Evolutionary conservation across 1,284 basidiomycete genomes (phyloP).

Genomic region (Moesziomyces sp.): DNA sequence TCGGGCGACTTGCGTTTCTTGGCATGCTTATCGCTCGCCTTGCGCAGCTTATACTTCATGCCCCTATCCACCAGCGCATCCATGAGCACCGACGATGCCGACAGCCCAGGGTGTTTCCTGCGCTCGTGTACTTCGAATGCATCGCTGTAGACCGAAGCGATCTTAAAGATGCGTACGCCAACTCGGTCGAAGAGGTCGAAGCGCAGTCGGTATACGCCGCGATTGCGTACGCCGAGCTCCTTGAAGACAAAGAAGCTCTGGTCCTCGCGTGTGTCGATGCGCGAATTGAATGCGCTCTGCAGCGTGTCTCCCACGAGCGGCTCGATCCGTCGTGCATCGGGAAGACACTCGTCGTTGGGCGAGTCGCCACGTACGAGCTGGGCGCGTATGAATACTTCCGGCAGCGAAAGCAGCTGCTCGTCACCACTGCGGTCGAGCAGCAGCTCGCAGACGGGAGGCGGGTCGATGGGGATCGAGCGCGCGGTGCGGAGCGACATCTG

Average conservation of each 20-base stretch:
- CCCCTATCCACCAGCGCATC: constrained; percentile 43
- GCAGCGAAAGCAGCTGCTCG: constrained; percentile 45
- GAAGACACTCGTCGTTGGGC: constrained; percentile 30
- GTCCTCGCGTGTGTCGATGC: constrained; percentile 44
- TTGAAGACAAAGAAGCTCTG: constrained; percentile 58
- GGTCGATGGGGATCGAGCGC: constrained; percentile 44
- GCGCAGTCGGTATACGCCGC: constrained; percentile 47
- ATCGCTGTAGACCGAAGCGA: constrained; percentile 42
- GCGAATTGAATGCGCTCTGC: constrained; percentile 38
- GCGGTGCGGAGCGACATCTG: constrained; percentile 48
- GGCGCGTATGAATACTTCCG: constrained; percentile 41
- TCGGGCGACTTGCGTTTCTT: constrained; percentile 47
- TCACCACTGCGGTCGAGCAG: constrained; percentile 42
- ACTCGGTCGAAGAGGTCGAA: constrained; percentile 52
- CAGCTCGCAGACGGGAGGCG: constrained; percentile 49
- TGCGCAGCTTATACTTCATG: constrained; percentile 48
- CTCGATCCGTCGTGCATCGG: constrained; percentile 30
- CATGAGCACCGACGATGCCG: constrained; percentile 24
- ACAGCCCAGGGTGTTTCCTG: constrained; percentile 38
- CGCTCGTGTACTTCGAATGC: constrained; percentile 45
- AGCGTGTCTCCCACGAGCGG: constrained; percentile 42
- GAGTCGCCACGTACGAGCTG: constrained; percentile 31
- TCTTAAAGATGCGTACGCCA: constrained; percentile 24
- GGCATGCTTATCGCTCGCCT: constrained; percentile 29
- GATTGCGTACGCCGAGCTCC: constrained; percentile 49